Evolutionary conservation across 176 grass and related monocot species (phyloP), one percentile per base, ranked within the genome.

Genomic region (Avena eriantha): DNA sequence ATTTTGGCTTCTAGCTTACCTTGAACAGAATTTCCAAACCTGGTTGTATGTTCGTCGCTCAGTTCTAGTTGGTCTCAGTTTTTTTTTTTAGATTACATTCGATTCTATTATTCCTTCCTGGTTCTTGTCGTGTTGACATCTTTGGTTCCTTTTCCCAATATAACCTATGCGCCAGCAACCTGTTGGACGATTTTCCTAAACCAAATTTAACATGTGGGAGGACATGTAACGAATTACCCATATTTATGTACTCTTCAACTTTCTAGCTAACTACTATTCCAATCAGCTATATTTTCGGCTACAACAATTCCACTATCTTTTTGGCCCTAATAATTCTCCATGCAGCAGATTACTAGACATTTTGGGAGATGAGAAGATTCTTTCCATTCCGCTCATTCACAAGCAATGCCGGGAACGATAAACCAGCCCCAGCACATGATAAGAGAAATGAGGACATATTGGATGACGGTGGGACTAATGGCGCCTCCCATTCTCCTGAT

Each of bases 361-460:
- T 70, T 36, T 68, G n/a, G 65, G 84, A 86, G 56, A 97, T 94
- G 92, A 93, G 82, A 86, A 91, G 90, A 71, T 94, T 94, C 87
- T 97, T 97, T 76, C 65, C 88, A 18, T 90, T 94, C 55, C 82
- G 92, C 83, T 92, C 92, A 7, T 94, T 85, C 75, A 80, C 87
- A 78, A 73, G 78, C 80, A 97, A 80, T 84, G 86, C 65, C 0
- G 48, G 49, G 17, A 82, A 78, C 41, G 61, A 17, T 3, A 79
- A 87, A 73, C 24, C 33, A 72, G 68, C 69, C 77, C 21, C 48
- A 0, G 48, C 46, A 60, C 84, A 90, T 68, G 77, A 89, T 80
- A 67, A 85, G 64, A 87, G 48, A 35, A 76, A 78, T 22, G 90
- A 69, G 19, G 74, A 77, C 66, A 60, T 54, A 83, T 49, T 48